Conservation (phyloP, 306 rosid genomes). For the Sindora glabra region DNA sequence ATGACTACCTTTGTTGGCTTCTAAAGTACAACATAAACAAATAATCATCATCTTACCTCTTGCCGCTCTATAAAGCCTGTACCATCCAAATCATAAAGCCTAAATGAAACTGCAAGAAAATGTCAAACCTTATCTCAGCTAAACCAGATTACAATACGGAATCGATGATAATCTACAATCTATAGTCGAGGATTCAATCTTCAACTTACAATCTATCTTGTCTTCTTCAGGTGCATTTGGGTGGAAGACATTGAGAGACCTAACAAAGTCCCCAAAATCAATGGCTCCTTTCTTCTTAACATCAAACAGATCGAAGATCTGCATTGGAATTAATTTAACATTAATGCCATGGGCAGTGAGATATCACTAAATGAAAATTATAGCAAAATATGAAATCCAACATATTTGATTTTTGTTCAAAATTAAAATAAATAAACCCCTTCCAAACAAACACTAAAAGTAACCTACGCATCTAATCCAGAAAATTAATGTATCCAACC, state of each 20-base stretch:
- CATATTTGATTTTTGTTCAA: background rate
- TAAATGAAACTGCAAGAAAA: constrained; percentile 67
- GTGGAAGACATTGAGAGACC: constrained; percentile 87
- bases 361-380: background rate
- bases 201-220: constrained; percentile 77
- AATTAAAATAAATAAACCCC: too few relatives aligned
- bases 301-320: constrained; percentile 91
- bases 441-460: background rate
- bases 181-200: background rate
- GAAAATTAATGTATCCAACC: background rate
- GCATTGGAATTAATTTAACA: constrained; percentile 10
- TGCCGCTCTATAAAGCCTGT: constrained; percentile 79
- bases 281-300: constrained; percentile 62
- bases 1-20: background rate
- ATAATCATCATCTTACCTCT: constrained; percentile 44
- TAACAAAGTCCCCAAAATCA: constrained; percentile 89
- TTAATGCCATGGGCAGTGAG: constrained; percentile 14
- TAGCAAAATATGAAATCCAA: background rate
- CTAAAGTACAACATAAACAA: background rate
- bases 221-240: constrained; percentile 58
- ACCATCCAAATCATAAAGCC: constrained; percentile 65
- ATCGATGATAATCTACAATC: background rate
- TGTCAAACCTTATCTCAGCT: background rate
- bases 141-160: background rate
- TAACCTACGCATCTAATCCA: background rate